Evolutionary conservation across 2,329 filamentous ascomycete genomes (phyloP).

Genomic region (Emmonsia crescens): DNA sequence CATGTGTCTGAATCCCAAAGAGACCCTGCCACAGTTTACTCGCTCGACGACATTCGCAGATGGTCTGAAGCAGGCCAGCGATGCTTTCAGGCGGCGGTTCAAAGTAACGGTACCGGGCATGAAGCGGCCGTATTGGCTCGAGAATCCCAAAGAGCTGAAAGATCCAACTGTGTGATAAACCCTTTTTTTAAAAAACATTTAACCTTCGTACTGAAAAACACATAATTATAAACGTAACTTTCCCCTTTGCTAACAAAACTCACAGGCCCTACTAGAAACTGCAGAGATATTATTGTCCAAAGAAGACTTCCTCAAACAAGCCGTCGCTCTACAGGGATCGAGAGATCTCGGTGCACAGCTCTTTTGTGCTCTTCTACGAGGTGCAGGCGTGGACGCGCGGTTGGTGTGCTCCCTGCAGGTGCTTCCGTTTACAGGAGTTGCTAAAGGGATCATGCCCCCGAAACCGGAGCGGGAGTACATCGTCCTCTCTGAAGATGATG

Average conservation of each 20-base stretch:
- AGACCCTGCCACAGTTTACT: conserved; percentile 60
- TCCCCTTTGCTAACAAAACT: background rate
- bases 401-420: conserved; percentile 86
- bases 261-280: conserved; percentile 33
- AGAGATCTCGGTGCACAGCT: conserved; percentile 83
- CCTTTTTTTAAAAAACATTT: too few species aligned
- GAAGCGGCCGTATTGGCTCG: conserved; percentile 63
- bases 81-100: conserved; percentile 60
- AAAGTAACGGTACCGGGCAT: conserved; percentile 60
- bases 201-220: conserved; percentile 12
- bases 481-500: conserved; percentile 27
- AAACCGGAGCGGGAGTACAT: conserved; percentile 30
- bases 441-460: conserved; percentile 33
- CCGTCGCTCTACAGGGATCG: conserved; percentile 62
- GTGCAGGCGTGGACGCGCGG: conserved; percentile 68
- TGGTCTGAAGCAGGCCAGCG: conserved; percentile 59
- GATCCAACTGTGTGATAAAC: conserved; percentile 35
- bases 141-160: conserved; percentile 50
- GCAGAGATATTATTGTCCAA: conserved; percentile 59
- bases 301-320: conserved; percentile 61
- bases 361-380: conserved; percentile 76
- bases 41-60: conserved; percentile 66
- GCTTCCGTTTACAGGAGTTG: conserved; percentile 52
- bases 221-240: background rate
- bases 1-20: conserved; percentile 56